phyloP scores from a whole-genome alignment of 352 stramenopile species.

The Globisporangium radiosum region DNA sequence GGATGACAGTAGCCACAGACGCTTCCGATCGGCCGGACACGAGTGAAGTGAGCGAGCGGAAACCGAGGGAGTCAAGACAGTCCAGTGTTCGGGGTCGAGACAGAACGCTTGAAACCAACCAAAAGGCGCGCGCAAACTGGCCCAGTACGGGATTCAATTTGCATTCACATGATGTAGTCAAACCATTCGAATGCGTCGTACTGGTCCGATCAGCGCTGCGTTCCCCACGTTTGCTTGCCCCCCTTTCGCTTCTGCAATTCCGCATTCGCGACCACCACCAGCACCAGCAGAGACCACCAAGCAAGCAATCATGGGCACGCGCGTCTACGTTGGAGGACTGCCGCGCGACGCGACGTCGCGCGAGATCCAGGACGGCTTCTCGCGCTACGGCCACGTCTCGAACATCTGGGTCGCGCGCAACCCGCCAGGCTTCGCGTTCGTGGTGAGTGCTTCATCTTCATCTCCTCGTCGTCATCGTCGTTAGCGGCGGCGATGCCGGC shows the following conservation, averaged over 20 bases:
- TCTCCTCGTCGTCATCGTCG: constrained; percentile 12
- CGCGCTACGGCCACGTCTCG: constrained; percentile 75
- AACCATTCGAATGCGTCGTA: too few species aligned
- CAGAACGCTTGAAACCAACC: not conserved
- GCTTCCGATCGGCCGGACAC: too few species aligned
- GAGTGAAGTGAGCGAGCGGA: too few species aligned
- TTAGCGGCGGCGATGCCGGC: not conserved
- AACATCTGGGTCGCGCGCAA: constrained; percentile 87
- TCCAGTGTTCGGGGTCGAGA: not conserved
- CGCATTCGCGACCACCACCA: constrained; percentile 8
- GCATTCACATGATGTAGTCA: too few species aligned
- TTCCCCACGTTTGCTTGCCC: not conserved
- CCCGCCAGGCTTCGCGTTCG: constrained; percentile 83
- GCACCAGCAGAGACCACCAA: constrained; percentile 8
- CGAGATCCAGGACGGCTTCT: constrained; percentile 80
- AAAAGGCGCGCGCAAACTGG: not conserved
- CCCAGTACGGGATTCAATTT: not conserved
- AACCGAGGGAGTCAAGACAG: too few species aligned
- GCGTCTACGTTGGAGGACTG: constrained; percentile 79
- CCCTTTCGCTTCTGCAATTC: not conserved
- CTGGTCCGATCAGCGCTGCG: too few species aligned
- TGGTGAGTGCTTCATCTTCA: constrained; percentile 55
- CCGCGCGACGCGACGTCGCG: constrained; percentile 73
- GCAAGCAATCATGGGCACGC: constrained; percentile 55
- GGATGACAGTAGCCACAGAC: too few species aligned